Conservation (phyloP, 495 filamentous ascomycete species). For the Penicillium macrosclerotiorum region DNA sequence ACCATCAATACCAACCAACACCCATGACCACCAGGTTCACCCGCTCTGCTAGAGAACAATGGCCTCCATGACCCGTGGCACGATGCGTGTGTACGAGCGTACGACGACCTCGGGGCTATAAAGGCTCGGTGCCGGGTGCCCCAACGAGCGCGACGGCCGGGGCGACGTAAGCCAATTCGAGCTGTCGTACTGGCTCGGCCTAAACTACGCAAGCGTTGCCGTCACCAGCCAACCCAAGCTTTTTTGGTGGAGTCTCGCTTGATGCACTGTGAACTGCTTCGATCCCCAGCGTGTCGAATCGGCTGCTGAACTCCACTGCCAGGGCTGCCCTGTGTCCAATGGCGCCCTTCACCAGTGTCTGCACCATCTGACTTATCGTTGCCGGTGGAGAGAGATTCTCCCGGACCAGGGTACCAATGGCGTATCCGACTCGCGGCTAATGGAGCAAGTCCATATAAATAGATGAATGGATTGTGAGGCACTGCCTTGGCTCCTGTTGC, state of each 20-base stretch:
- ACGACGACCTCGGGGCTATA: background rate
- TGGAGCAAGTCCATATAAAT: slow-evolving; percentile 12
- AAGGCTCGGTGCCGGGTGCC: background rate
- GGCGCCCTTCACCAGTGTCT: background rate
- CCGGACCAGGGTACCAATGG: slow-evolving; percentile 10
- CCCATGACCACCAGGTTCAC: too few species aligned
- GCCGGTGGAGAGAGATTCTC: slow-evolving; percentile 6
- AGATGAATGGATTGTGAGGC: slow-evolving; percentile 3
- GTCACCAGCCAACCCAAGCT: slow-evolving; percentile 25
- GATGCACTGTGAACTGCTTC: background rate
- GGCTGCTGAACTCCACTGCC: slow-evolving; percentile 1
- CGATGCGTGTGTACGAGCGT: too few species aligned
- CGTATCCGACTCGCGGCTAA: slow-evolving; percentile 7
- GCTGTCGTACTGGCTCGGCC: slow-evolving; percentile 11
- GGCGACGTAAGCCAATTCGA: slow-evolving; percentile 20
- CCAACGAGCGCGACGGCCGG: slow-evolving; percentile 1
- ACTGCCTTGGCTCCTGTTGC: background rate
- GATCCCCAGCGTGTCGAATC: too few species aligned
- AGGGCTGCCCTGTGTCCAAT: slow-evolving; percentile 12
- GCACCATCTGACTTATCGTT: slow-evolving; percentile 4
- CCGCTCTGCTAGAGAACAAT: too few species aligned
- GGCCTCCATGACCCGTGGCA: too few species aligned
- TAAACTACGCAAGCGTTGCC: slow-evolving; percentile 26
- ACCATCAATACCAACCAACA: too few species aligned
- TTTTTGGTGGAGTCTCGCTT: slow-evolving; percentile 13